Conservation (phyloP, 768 basidiomycete species). For the Saitozyma sp. region DNA sequence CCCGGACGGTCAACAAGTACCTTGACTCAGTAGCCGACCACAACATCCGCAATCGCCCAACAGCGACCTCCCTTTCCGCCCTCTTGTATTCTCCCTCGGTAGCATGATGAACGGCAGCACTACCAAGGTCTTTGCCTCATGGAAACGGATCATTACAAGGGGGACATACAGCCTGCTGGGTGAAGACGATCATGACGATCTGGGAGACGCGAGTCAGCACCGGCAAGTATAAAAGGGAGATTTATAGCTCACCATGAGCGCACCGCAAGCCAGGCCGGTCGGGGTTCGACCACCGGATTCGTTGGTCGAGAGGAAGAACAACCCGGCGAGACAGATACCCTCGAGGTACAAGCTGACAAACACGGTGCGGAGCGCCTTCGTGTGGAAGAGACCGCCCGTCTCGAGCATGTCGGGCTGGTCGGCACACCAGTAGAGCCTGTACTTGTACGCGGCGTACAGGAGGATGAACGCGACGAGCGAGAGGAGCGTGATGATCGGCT, state of each 20-base stretch:
- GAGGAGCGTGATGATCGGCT: constrained; percentile 52
- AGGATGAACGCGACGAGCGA: constrained; percentile 48
- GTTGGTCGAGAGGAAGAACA: constrained; percentile 52
- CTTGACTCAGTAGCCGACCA: too few species aligned
- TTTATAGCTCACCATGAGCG: constrained; percentile 47
- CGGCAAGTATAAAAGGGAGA: too few species aligned
- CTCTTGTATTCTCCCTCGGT: too few species aligned
- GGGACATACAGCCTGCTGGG: too few species aligned
- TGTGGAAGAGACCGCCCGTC: constrained; percentile 54
- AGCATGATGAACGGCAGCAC: too few species aligned
- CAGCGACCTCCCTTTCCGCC: too few species aligned
- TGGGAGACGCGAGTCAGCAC: too few species aligned
- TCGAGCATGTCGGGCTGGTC: constrained; percentile 52
- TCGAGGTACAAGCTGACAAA: constrained; percentile 53
- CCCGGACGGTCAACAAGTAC: too few species aligned
- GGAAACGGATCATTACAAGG: too few species aligned
- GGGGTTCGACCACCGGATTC: constrained; percentile 34
- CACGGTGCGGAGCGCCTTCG: constrained; percentile 52
- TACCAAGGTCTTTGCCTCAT: too few species aligned
- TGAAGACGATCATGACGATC: too few species aligned
- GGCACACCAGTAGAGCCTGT: constrained; percentile 52
- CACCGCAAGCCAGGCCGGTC: constrained; percentile 50
- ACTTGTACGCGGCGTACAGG: constrained; percentile 52
- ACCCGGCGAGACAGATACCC: constrained; percentile 51
- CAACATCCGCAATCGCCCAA: too few species aligned